These are phyloP conservation scores for Corymbia citriodora DNA, from an alignment of 441 rosid species.

Conservation along the genomic window DNA sequence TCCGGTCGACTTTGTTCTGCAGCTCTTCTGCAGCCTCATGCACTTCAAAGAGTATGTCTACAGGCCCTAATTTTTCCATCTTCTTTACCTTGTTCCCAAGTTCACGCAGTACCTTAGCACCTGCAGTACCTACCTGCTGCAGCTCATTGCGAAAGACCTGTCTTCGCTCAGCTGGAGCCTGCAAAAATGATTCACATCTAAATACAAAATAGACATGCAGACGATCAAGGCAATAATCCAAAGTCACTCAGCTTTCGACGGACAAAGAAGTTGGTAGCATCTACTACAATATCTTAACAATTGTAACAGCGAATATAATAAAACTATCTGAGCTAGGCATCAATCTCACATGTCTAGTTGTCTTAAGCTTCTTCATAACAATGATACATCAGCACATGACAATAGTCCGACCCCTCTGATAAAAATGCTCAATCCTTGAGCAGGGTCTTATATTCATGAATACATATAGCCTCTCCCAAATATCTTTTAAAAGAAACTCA, in stretches of 20 bases:
- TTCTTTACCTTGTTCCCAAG: constrained; percentile 55
- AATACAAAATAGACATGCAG: not conserved
- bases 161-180: constrained; percentile 62
- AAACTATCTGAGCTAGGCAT: not conserved
- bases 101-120: constrained; percentile 49
- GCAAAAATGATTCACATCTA: not conserved
- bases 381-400: not conserved
- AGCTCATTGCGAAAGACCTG: constrained; percentile 46
- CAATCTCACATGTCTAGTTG: not conserved
- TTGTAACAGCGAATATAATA: not conserved
- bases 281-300: not conserved
- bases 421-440: not conserved
- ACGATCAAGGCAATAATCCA: not conserved
- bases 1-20: constrained; percentile 53
- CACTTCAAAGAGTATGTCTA: constrained; percentile 40
- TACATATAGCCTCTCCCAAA: not conserved
- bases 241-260: not conserved
- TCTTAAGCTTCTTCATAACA: not conserved
- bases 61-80: constrained; percentile 56
- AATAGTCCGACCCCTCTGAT: not conserved
- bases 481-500: not conserved
- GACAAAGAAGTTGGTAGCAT: not conserved
- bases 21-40: constrained; percentile 57
- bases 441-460: not conserved
- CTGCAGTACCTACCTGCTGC: constrained; percentile 40